Percentiles rank a stretch among this genome's conserved stretches.
These are phyloP conservation scores for Cyberlindnera japonica DNA, from an alignment of 805 yeast genomes.

Conservation along the genomic window DNA sequence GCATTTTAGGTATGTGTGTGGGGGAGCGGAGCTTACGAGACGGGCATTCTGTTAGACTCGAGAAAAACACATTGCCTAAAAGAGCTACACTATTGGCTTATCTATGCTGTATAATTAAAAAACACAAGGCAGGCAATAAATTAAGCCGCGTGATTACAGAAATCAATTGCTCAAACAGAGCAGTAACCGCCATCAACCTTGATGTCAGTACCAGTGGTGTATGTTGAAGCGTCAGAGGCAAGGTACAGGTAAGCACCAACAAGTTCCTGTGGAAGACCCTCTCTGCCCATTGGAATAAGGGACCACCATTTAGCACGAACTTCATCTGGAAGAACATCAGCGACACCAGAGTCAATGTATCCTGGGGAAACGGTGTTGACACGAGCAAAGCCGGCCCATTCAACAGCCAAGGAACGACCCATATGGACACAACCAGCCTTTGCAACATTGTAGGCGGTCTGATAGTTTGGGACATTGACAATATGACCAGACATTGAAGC, in stretches of 20 bases:
- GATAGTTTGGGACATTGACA: conserved; percentile 82
- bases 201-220: conserved; percentile 75
- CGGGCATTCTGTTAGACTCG: too few relatives aligned
- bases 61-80: too few relatives aligned
- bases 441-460: conserved; percentile 68
- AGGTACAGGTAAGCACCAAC: conserved; percentile 77
- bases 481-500: conserved; percentile 90
- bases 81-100: too few relatives aligned
- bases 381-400: conserved; percentile 80
- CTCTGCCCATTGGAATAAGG: conserved; percentile 66
- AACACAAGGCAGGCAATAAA: not conserved
- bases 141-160: too few relatives aligned
- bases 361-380: conserved; percentile 84
- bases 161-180: conserved; percentile 13
- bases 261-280: conserved; percentile 68
- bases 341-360: conserved; percentile 72
- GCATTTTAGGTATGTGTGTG: too few relatives aligned
- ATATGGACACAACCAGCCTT: conserved; percentile 24
- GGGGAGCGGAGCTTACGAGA: too few relatives aligned
- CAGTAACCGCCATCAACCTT: conserved; percentile 76
- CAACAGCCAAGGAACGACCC: conserved; percentile 49
- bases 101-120: too few relatives aligned
- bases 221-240: conserved; percentile 78
- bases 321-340: conserved; percentile 43
- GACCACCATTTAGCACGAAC: conserved; percentile 47